Evolutionary conservation across 2,329 filamentous ascomycete species (phyloP).

Genomic region (Dactylella cylindrospora): DNA sequence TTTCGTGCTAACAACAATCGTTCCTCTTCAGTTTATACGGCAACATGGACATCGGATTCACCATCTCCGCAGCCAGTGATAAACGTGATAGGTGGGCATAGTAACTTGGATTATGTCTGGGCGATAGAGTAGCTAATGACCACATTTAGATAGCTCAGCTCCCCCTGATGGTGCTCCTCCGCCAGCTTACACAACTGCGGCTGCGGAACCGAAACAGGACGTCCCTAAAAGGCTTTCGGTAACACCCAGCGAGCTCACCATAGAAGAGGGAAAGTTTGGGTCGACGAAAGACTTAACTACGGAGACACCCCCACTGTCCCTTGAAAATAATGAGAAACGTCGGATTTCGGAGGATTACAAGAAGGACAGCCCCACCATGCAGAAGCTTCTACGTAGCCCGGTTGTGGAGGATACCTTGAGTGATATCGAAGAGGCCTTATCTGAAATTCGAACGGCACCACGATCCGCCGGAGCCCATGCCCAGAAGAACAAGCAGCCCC

Average conservation of each 20-base stretch:
- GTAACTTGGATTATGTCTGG: not conserved
- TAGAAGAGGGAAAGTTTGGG: constrained; percentile 32
- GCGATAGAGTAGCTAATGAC: constrained; percentile 11
- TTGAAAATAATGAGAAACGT: constrained; percentile 41
- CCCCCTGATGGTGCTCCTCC: constrained; percentile 27
- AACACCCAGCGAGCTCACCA: constrained; percentile 30
- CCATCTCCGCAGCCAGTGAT: not conserved
- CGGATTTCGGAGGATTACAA: constrained; percentile 38
- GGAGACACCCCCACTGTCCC: constrained; percentile 29
- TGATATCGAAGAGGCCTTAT: constrained; percentile 96
- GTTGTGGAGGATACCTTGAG: constrained; percentile 93
- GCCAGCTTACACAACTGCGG: constrained; percentile 28
- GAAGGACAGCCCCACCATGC: constrained; percentile 19
- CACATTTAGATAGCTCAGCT: constrained; percentile 19
- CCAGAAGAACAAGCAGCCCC: constrained; percentile 56
- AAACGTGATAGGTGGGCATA: constrained; percentile 20
- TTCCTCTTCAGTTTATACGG: constrained; percentile 37
- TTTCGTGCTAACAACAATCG: constrained; percentile 35
- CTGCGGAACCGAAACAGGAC: constrained; percentile 40
- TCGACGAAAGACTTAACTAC: constrained; percentile 14
- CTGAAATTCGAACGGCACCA: constrained; percentile 62
- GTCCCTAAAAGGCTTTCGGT: constrained; percentile 39
- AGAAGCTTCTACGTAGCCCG: constrained; percentile 57
- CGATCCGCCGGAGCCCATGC: constrained; percentile 31
- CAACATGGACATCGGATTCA: constrained; percentile 31